Evolutionary conservation across 306 rosid genomes (phyloP), one percentile per base, ranked within the genome.

Genomic region (Clitoria ternatea): DNA sequence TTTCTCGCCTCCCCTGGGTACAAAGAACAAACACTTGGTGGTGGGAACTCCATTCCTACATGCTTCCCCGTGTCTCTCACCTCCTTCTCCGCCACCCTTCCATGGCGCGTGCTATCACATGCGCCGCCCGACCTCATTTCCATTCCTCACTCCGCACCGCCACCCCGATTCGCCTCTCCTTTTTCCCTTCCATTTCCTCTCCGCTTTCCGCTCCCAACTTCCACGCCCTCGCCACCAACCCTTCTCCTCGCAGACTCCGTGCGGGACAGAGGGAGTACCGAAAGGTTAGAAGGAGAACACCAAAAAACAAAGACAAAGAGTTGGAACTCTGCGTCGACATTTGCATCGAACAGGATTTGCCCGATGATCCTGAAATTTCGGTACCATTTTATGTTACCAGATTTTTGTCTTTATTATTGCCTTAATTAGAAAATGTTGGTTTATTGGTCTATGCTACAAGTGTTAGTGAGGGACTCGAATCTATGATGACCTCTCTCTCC

Each of bases 261-360:
- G 80, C 84, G n/a, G 81, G 26, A 50, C 81, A 76, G 82, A 81
- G 90, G 70, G 90, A 69, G 36, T 89, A 89, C 72, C 82, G 96
- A 44, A 94, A 83, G 77, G 70, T 60, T 57, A 77, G 89, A 83
- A 81, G 74, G 69, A 79, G 86, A 47, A 62, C 81, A 12, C 54
- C 61, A 1, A 87, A 87, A 82, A 70, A 26, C 12, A 90, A 84
- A 76, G 19, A 56, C 49, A 93, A 84, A 81, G 85, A 89, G 77
- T 53, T 87, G 70, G 79, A 90, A 59, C 88, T 93, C 54, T 75
- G 73, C 40, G 96, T 85, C 14, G 78, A 83, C 5, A 86, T 93
- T 50, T 87, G 88, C 68, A 70, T 88, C 11, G 96, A 93, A 81
- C 89, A 90, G 53, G 85, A 69, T 30, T 83, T 93, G 81, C 98